Conservation (phyloP, 2,329 filamentous ascomycete species). For the Alternaria gansuensis region DNA sequence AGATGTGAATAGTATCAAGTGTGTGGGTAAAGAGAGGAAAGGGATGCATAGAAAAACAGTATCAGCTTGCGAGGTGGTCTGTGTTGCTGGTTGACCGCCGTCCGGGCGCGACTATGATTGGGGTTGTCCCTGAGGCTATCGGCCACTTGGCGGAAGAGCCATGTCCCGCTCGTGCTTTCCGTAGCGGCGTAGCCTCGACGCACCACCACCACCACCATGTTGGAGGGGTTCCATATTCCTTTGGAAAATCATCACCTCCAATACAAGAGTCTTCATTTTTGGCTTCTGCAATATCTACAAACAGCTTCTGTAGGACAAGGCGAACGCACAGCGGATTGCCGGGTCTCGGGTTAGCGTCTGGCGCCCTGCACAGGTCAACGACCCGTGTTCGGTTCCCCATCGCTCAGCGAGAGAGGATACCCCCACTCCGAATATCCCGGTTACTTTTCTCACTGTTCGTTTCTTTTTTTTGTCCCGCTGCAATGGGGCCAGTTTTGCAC, state of each 20-base stretch:
- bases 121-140: constrained; percentile 26
- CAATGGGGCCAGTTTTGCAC: constrained; percentile 5
- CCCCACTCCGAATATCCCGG: constrained; percentile 14
- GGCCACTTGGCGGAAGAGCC: constrained; percentile 15
- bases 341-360: constrained; percentile 16
- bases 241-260: background rate
- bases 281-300: constrained; percentile 2
- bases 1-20: constrained; percentile 27
- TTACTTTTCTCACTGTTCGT: constrained; percentile 16
- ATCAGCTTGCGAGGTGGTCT: constrained; percentile 37
- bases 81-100: constrained; percentile 32
- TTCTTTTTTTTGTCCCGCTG: constrained; percentile 12
- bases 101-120: constrained; percentile 28
- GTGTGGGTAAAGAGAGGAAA: constrained; percentile 28
- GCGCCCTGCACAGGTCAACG: constrained; percentile 22
- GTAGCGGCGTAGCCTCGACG: background rate
- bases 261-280: background rate
- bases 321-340: constrained; percentile 1
- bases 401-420: constrained; percentile 24
- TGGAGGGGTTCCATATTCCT: background rate
- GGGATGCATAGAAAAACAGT: constrained; percentile 24
- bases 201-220: background rate
- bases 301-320: background rate
- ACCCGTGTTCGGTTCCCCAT: constrained; percentile 33
- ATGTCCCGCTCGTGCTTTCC: constrained; percentile 11